A percentile compares a stretch with the other conserved stretches of the same genome.
Conservation (phyloP, 345 rosid genomes). For the Hypericum androsaemum region DNA sequence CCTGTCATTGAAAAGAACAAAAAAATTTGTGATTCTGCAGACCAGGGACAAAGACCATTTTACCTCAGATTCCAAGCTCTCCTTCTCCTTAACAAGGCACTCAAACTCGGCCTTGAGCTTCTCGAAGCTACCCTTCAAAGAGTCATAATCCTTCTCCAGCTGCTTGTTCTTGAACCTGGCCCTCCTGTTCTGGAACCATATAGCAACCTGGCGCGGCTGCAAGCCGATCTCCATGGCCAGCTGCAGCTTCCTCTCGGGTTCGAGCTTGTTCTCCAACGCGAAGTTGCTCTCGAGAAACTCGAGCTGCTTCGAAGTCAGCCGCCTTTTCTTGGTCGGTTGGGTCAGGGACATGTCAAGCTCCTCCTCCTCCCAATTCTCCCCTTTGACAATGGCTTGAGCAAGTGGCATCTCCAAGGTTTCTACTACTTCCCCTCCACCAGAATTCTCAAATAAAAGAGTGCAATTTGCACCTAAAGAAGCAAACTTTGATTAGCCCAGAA, state of each 20-base stretch:
- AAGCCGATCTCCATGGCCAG: constrained; percentile 3
- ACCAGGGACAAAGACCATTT: background rate
- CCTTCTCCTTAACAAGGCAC: background rate
- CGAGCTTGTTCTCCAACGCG: constrained; percentile 5
- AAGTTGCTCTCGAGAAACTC: background rate
- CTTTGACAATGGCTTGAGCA: background rate
- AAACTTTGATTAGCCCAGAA: background rate
- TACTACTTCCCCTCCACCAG: background rate
- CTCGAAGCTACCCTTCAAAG: background rate
- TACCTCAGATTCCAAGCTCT: background rate
- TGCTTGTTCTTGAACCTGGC: constrained; percentile 6
- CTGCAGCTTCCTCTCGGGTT: constrained; percentile 1
- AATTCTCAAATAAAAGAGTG: background rate
- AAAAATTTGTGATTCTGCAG: no score
- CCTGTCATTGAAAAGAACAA: no score
- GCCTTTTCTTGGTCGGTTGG: background rate
- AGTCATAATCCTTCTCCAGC: constrained; percentile 4
- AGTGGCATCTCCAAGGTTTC: background rate
- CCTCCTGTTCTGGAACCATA: constrained; percentile 2
- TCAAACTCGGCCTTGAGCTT: background rate
- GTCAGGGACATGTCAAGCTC: background rate
- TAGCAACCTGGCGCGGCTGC: constrained; percentile 3
- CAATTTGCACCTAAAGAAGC: background rate
- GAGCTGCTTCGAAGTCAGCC: background rate
- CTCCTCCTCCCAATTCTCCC: background rate